Evolutionary conservation across 306 rosid species (phyloP).

Genomic region (Trichosanthes truncata): DNA sequence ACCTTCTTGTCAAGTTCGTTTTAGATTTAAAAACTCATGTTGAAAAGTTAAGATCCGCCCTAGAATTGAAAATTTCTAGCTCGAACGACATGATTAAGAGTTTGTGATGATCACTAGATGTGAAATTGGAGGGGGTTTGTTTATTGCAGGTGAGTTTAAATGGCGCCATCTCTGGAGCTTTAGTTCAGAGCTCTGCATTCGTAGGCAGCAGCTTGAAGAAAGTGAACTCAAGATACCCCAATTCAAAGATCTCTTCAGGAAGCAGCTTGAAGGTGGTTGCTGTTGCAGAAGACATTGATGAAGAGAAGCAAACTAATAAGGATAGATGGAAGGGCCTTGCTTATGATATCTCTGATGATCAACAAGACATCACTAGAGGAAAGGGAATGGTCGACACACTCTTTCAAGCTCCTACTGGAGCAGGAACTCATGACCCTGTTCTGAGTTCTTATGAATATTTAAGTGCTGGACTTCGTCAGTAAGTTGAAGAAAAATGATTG

Average conservation of each 20-base stretch:
- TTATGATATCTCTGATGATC: slow-evolving; percentile 46
- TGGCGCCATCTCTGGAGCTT: slow-evolving; percentile 31
- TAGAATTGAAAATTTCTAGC: too few species aligned
- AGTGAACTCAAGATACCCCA: slow-evolving; percentile 24
- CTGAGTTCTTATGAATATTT: slow-evolving; percentile 52
- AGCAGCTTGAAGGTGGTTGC: slow-evolving; percentile 40
- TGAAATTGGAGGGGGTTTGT: not conserved
- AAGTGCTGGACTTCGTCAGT: slow-evolving; percentile 49
- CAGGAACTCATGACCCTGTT: slow-evolving; percentile 48
- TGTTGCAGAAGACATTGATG: slow-evolving; percentile 32
- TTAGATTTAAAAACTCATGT: not conserved
- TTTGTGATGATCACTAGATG: not conserved
- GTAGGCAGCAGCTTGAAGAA: slow-evolving; percentile 55
- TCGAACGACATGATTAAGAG: too few species aligned
- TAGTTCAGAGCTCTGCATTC: slow-evolving; percentile 49
- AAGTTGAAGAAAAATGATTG: not conserved
- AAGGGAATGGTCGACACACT: slow-evolving; percentile 53
- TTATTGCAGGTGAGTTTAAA: slow-evolving; percentile 44
- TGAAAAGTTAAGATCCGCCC: not conserved
- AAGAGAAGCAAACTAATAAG: slow-evolving; percentile 28
- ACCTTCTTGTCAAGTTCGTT: not conserved
- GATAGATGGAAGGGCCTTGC: slow-evolving; percentile 51
- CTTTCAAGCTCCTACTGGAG: slow-evolving; percentile 37
- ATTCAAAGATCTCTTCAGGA: slow-evolving; percentile 27
- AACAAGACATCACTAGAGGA: slow-evolving; percentile 63